Conservation (phyloP, 495 filamentous ascomycete species). For the Staphylotrichum longicolle region DNA sequence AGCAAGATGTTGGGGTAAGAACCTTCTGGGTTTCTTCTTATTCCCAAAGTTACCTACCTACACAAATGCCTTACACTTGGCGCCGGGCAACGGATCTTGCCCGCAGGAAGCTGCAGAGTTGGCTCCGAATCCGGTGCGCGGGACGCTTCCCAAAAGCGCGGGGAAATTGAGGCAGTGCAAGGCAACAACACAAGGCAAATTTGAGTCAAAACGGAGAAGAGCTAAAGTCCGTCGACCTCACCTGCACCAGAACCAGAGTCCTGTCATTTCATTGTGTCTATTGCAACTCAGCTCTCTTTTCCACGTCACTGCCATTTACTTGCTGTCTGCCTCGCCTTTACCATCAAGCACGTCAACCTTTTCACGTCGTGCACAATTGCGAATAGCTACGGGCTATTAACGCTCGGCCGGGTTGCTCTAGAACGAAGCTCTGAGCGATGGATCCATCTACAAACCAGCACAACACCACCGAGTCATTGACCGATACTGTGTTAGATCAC, state of each 20-base stretch:
- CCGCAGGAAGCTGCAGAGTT: no score
- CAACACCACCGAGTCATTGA: not conserved
- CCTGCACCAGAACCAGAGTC: not conserved
- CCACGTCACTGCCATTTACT: not conserved
- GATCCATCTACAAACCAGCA: not conserved
- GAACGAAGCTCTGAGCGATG: not conserved
- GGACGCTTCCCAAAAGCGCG: no score
- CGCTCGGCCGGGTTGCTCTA: not conserved
- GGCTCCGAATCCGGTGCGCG: no score
- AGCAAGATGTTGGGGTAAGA: no score
- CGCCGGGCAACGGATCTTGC: no score
- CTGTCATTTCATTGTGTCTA: not conserved
- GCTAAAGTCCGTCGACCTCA: not conserved
- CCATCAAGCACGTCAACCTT: not conserved
- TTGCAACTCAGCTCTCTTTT: no score
- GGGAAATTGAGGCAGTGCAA: not conserved
- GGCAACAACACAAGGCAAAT: not conserved
- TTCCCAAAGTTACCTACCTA: no score
- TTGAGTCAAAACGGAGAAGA: not conserved
- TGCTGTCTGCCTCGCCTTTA: not conserved
- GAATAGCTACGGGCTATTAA: not conserved
- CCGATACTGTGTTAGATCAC: not conserved
- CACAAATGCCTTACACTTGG: no score
- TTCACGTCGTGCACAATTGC: not conserved
- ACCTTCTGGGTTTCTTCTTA: no score